Conservation (phyloP, 129 eudicot species). For the Artemisia argyi region DNA sequence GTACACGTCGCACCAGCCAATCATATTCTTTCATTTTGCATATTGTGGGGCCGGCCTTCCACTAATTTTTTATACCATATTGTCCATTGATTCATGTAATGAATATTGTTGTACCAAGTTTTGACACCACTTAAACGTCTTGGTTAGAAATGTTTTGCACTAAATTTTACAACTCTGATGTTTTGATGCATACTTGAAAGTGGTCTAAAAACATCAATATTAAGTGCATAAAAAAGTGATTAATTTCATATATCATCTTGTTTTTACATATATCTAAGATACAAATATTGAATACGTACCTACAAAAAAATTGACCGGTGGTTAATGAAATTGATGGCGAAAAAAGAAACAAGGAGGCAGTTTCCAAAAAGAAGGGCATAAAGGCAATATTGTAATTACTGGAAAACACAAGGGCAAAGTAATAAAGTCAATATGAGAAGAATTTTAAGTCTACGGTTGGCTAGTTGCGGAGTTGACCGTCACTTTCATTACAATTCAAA, state of each 20-base stretch:
- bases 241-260: no score
- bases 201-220: no score
- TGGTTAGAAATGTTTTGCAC: no score
- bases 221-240: no score
- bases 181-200: no score
- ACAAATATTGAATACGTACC: no score
- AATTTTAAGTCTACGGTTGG: constrained; percentile 5
- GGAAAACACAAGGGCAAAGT: background rate
- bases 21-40: constrained; percentile 24
- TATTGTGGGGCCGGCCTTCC: constrained; percentile 15
- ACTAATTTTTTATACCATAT: background rate
- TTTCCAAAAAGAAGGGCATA: background rate
- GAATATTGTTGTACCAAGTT: background rate
- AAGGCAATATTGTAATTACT: constrained; percentile 6
- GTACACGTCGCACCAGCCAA: constrained; percentile 36
- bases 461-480: constrained; percentile 27
- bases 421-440: background rate
- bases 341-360: background rate
- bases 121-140: no score
- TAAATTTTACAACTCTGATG: no score
- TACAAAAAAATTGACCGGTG: no score
- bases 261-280: no score
- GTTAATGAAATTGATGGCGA: no score
- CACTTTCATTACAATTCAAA: constrained; percentile 20
- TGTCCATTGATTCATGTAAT: background rate